Percentiles rank a stretch among this genome's conserved stretches.
Evolutionary conservation across 371 early-diverging fungal species (phyloP).

Genomic region (Smittium culicis): DNA sequence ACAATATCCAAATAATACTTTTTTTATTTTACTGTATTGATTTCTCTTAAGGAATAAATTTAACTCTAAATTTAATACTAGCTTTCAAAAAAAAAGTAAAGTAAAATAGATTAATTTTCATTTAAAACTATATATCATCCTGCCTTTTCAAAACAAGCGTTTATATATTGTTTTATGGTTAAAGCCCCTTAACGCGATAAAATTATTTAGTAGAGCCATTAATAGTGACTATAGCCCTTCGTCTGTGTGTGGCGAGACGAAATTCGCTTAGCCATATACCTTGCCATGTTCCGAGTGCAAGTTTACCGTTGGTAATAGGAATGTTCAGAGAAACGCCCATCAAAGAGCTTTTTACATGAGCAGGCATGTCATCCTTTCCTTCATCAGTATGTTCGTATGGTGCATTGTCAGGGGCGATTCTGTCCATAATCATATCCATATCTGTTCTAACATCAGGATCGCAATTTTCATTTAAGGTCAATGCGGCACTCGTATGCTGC

Average conservation of each 20-base stretch:
- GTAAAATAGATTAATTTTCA: too few relatives aligned
- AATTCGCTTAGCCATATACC: conserved; percentile 73
- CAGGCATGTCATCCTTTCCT: conserved; percentile 54
- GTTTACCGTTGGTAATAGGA: conserved; percentile 62
- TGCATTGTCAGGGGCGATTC: conserved; percentile 59
- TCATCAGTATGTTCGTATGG: conserved; percentile 68
- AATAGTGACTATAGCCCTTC: conserved; percentile 54
- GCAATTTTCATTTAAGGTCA: conserved; percentile 75
- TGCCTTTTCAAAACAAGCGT: too few relatives aligned
- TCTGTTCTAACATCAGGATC: conserved; percentile 68
- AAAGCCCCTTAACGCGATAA: too few relatives aligned
- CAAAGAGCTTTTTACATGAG: conserved; percentile 71
- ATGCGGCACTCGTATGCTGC: conserved; percentile 79
- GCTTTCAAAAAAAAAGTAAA: too few relatives aligned
- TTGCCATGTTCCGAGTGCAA: conserved; percentile 83
- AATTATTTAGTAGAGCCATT: conserved; percentile 43
- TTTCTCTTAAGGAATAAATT: too few relatives aligned
- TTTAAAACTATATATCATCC: too few relatives aligned
- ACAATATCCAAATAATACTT: background rate
- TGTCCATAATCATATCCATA: conserved; percentile 67
- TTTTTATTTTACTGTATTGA: too few relatives aligned
- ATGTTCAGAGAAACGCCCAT: conserved; percentile 76
- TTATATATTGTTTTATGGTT: too few relatives aligned
- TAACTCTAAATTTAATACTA: too few relatives aligned
- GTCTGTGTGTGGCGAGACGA: conserved; percentile 43